A percentile compares a stretch with the other conserved stretches of the same genome.
Conservation (phyloP, 2,329 filamentous ascomycete species). For the Salinomyces thailandicus region DNA sequence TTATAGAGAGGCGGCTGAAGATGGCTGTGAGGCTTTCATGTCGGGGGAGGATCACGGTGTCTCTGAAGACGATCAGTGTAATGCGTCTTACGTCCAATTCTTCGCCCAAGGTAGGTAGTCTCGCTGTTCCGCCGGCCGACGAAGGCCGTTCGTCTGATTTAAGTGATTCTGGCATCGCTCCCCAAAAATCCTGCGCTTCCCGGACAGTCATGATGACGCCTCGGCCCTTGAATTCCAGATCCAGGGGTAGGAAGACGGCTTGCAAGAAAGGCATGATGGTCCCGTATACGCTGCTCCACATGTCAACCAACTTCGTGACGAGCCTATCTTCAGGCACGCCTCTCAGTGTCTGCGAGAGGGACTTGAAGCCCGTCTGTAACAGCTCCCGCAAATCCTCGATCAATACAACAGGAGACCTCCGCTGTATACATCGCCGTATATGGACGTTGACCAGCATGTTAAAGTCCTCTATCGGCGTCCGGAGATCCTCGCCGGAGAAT, state of each 20-base stretch:
- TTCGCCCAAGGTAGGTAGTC: constrained; percentile 39
- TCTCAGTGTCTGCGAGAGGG: constrained; percentile 72
- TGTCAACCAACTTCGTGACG: constrained; percentile 81
- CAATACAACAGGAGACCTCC: constrained; percentile 57
- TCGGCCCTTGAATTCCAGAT: constrained; percentile 81
- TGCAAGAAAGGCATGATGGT: constrained; percentile 87
- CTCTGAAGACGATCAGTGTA: constrained; percentile 77
- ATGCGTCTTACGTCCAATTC: constrained; percentile 80
- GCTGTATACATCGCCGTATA: constrained; percentile 66
- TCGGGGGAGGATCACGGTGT: constrained; percentile 76
- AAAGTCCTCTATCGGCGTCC: constrained; percentile 73
- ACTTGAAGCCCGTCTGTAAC: constrained; percentile 69
- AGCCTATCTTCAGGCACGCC: constrained; percentile 73
- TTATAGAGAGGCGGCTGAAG: constrained; percentile 79
- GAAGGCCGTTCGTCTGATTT: constrained; percentile 33
- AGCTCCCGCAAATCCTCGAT: constrained; percentile 69
- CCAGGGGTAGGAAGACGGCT: constrained; percentile 84
- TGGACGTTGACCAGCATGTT: constrained; percentile 71
- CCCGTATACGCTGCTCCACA: constrained; percentile 90
- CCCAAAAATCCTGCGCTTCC: constrained; percentile 86
- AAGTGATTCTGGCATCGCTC: constrained; percentile 46
- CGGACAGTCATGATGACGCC: constrained; percentile 67
- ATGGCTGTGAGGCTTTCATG: constrained; percentile 83
- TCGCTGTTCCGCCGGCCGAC: constrained; percentile 28
- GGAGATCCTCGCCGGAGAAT: constrained; percentile 70